A percentile compares a stretch with the other conserved stretches of the same genome.
Conservation (phyloP, 768 basidiomycete genomes). For the Tricholoma flavovirens region DNA sequence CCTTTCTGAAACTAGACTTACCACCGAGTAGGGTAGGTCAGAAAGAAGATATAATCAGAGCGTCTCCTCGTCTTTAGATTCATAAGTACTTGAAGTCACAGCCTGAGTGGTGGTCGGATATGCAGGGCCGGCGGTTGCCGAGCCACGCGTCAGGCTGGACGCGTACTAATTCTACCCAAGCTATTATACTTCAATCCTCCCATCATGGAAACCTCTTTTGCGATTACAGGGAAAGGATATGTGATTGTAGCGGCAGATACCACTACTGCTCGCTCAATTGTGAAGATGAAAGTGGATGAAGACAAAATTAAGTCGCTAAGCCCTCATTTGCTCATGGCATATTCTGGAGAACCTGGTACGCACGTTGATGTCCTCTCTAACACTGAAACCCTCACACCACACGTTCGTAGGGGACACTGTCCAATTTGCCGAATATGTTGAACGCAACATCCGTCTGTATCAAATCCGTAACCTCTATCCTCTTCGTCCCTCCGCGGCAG, state of each 20-base stretch:
- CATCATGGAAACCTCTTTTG: slow-evolving; percentile 87
- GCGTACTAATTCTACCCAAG: slow-evolving; percentile 14
- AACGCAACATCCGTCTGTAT: slow-evolving; percentile 92
- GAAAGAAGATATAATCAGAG: slow-evolving; percentile 52
- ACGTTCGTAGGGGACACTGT: slow-evolving; percentile 76
- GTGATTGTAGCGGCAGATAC: slow-evolving; percentile 91
- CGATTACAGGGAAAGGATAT: slow-evolving; percentile 88
- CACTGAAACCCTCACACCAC: neutral
- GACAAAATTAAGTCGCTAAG: slow-evolving; percentile 94
- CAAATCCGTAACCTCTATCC: slow-evolving; percentile 91
- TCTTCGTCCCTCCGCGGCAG: slow-evolving; percentile 85
- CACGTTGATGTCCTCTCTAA: slow-evolving; percentile 6
- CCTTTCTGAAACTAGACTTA: slow-evolving; percentile 23
- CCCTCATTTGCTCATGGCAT: slow-evolving; percentile 91
- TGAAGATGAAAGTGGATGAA: slow-evolving; percentile 96
- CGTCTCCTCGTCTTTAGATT: slow-evolving; percentile 36
- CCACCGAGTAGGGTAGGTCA: slow-evolving; percentile 69
- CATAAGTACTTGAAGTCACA: slow-evolving; percentile 10
- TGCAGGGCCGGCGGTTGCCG: slow-evolving; percentile 13
- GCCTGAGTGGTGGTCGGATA: neutral
- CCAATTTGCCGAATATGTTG: slow-evolving; percentile 94
- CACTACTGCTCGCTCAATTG: slow-evolving; percentile 82
- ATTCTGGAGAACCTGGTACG: slow-evolving; percentile 88
- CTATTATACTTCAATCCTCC: slow-evolving; percentile 7
- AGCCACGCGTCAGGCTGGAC: slow-evolving; percentile 16